Evolutionary conservation across 192 early-diverging fungal species (phyloP).

Genomic region (Rhizophagus sp.): DNA sequence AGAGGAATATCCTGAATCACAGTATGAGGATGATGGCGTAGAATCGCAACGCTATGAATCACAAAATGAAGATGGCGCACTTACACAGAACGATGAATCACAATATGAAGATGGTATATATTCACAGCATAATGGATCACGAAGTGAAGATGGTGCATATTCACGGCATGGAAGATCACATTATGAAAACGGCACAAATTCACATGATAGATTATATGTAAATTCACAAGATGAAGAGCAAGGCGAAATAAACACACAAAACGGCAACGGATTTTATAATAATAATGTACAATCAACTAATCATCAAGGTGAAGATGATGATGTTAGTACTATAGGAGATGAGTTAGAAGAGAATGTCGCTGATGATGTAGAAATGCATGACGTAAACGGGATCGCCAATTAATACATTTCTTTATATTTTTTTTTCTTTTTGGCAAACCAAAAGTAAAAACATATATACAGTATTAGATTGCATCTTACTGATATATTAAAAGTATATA

Average conservation of each 20-base stretch:
- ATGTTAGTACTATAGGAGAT: background rate
- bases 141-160: background rate
- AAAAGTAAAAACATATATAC: background rate
- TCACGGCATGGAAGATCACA: background rate
- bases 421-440: background rate
- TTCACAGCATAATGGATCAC: background rate
- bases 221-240: background rate
- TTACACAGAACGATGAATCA: background rate
- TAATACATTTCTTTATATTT: background rate
- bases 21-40: background rate
- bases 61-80: background rate
- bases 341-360: background rate
- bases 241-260: background rate
- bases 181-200: background rate
- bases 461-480: background rate
- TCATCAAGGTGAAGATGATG: background rate
- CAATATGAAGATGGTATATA: background rate
- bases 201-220: background rate
- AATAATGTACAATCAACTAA: background rate
- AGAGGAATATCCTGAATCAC: background rate
- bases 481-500: constrained; percentile 1
- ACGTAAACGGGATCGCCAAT: background rate
- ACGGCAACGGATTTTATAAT: background rate
- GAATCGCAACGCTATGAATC: background rate
- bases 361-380: background rate